Conservation (phyloP, 1,139 yeast species). For the Insectozyma bohioensis region DNA sequence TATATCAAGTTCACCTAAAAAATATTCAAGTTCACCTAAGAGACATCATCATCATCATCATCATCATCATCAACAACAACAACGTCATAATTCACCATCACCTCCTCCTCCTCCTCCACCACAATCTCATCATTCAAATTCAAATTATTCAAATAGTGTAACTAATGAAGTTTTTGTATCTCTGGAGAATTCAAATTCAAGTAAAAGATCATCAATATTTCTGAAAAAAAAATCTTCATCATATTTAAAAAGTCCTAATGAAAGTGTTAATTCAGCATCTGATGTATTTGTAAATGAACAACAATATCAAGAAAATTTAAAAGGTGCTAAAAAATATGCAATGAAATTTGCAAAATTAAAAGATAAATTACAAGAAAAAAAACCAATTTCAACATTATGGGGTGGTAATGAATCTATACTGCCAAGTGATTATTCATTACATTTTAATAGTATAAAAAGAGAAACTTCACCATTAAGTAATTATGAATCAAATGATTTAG, state of each 20-base stretch:
- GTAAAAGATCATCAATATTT: slow-evolving; percentile 14
- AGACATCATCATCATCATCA: not conserved
- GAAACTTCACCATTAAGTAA: slow-evolving; percentile 14
- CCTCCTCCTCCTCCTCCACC: slow-evolving; percentile 12
- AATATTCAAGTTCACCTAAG: slow-evolving; percentile 1
- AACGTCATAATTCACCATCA: not conserved
- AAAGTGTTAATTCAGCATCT: slow-evolving; percentile 9
- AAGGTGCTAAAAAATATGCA: slow-evolving; percentile 23
- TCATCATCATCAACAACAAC: not conserved
- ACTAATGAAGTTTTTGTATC: slow-evolving; percentile 32
- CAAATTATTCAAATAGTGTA: no score
- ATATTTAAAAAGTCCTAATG: slow-evolving; percentile 7
- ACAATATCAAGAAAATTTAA: slow-evolving; percentile 15
- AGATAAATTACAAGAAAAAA: slow-evolving; percentile 35
- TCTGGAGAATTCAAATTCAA: slow-evolving; percentile 16
- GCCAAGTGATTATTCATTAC: slow-evolving; percentile 6
- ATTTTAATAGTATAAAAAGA: slow-evolving; percentile 8
- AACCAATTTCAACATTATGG: slow-evolving; percentile 33
- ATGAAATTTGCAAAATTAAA: slow-evolving; percentile 33
- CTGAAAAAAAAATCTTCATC: slow-evolving; percentile 16
- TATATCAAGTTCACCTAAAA: slow-evolving; percentile 1
- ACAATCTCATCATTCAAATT: slow-evolving; percentile 13
- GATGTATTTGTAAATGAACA: slow-evolving; percentile 18
- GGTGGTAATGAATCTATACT: slow-evolving; percentile 7
- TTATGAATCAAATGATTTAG: slow-evolving; percentile 17